Percentiles rank a stretch among this genome's conserved stretches.
phyloP scores from a whole-genome alignment of 352 stramenopile species.

The Blastocystis sp. region DNA sequence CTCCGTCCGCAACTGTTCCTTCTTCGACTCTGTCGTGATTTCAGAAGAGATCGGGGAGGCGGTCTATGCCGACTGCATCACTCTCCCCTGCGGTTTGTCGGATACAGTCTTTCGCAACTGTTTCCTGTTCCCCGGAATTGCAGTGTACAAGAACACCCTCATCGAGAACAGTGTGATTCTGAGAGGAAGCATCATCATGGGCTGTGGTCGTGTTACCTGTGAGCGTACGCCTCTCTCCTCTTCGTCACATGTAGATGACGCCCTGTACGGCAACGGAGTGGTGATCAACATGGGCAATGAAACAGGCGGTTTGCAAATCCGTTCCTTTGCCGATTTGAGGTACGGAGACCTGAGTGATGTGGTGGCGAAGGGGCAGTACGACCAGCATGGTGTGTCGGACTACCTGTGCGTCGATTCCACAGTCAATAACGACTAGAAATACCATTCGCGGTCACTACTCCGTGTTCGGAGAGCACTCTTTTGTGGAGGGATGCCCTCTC shows the following conservation, averaged over 20 bases:
- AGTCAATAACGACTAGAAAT: background rate
- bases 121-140: background rate
- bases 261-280: constrained; percentile 79
- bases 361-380: background rate
- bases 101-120: constrained; percentile 23
- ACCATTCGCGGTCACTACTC: constrained; percentile 77
- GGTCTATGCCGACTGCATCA: background rate
- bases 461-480: constrained; percentile 76
- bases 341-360: constrained; percentile 38
- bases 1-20: constrained; percentile 29
- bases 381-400: background rate
- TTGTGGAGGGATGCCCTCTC: constrained; percentile 80
- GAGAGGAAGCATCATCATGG: constrained; percentile 79
- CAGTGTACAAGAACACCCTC: constrained; percentile 53
- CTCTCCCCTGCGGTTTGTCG: constrained; percentile 28
- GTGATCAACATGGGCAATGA: constrained; percentile 84
- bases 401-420: constrained; percentile 6
- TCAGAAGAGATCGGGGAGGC: background rate
- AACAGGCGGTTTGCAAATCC: constrained; percentile 81
- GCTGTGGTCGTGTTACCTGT: constrained; percentile 80
- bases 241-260: constrained; percentile 1
- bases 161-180: constrained; percentile 74
- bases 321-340: constrained; percentile 81
- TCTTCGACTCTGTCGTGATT: constrained; percentile 35
- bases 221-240: constrained; percentile 21